Evolutionary conservation across 2,329 filamentous ascomycete species (phyloP).

Genomic region (Alternaria triticina): DNA sequence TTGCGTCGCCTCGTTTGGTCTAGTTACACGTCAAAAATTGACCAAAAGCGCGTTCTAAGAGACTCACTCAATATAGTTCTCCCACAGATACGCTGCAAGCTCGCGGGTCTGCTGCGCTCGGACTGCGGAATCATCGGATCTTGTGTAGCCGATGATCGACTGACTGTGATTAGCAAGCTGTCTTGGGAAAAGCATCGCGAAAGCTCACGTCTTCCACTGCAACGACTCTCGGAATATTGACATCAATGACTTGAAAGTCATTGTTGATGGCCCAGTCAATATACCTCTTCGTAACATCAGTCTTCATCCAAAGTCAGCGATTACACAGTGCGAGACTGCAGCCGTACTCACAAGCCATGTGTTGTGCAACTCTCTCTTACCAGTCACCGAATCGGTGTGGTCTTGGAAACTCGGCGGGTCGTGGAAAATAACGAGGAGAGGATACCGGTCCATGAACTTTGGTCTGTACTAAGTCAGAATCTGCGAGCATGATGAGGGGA

Average conservation of each 20-base stretch:
- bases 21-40: constrained; percentile 20
- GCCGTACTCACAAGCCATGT: constrained; percentile 77
- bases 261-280: constrained; percentile 82
- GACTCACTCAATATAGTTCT: constrained; percentile 85
- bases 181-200: not conserved
- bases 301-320: constrained; percentile 63
- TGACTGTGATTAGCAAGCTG: constrained; percentile 11
- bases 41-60: not conserved
- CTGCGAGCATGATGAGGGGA: not conserved
- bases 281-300: constrained; percentile 80
- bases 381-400: constrained; percentile 60
- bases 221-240: constrained; percentile 84
- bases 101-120: constrained; percentile 64
- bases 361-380: constrained; percentile 80
- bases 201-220: constrained; percentile 65
- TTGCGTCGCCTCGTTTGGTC: constrained; percentile 68
- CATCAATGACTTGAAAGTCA: constrained; percentile 84
- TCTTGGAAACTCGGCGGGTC: constrained; percentile 68
- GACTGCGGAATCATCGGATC: constrained; percentile 56
- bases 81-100: constrained; percentile 88
- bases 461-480: constrained; percentile 53
- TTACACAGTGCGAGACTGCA: constrained; percentile 38
- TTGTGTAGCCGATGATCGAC: constrained; percentile 39
- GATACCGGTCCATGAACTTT: constrained; percentile 68
- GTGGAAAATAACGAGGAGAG: constrained; percentile 85